Conservation (phyloP, 2,329 filamentous ascomycete species). For the Chrysoporthe austroafricana region DNA sequence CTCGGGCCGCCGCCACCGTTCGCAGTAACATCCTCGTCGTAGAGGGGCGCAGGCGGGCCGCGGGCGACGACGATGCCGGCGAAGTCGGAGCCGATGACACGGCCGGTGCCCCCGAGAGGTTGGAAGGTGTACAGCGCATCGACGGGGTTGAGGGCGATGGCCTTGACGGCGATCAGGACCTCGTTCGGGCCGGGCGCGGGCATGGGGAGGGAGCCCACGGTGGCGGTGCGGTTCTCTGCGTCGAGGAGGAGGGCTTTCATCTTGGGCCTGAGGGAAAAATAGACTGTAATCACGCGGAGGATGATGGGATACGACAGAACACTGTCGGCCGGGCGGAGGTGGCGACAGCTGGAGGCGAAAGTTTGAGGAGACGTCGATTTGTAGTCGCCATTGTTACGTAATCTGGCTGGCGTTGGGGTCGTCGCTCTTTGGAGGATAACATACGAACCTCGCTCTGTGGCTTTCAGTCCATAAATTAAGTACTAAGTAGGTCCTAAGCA, state of each 20-base stretch:
- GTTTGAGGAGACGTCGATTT: background rate
- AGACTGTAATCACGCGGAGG: no score
- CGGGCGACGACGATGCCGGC: constrained; percentile 39
- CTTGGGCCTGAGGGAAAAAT: background rate
- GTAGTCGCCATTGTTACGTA: background rate
- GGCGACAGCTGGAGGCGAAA: background rate
- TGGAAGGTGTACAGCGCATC: constrained; percentile 41
- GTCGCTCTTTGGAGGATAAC: background rate
- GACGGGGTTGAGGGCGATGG: constrained; percentile 46
- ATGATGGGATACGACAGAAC: background rate
- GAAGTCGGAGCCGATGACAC: constrained; percentile 47
- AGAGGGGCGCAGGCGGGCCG: constrained; percentile 12
- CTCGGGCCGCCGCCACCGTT: background rate
- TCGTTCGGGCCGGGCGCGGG: constrained; percentile 39
- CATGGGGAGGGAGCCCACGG: constrained; percentile 16
- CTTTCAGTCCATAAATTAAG: background rate
- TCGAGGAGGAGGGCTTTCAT: constrained; percentile 29
- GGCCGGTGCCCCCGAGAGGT: constrained; percentile 39
- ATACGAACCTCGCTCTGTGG: background rate
- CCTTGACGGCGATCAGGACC: constrained; percentile 45
- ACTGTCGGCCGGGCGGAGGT: no score
- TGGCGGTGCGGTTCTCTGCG: constrained; percentile 26
- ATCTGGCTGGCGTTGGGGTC: background rate
- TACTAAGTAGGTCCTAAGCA: background rate
- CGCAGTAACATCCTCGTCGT: background rate